Percentiles rank a stretch among this genome's conserved stretches.
Conservation (phyloP, 345 rosid genomes). For the Cardamine resedifolia region DNA sequence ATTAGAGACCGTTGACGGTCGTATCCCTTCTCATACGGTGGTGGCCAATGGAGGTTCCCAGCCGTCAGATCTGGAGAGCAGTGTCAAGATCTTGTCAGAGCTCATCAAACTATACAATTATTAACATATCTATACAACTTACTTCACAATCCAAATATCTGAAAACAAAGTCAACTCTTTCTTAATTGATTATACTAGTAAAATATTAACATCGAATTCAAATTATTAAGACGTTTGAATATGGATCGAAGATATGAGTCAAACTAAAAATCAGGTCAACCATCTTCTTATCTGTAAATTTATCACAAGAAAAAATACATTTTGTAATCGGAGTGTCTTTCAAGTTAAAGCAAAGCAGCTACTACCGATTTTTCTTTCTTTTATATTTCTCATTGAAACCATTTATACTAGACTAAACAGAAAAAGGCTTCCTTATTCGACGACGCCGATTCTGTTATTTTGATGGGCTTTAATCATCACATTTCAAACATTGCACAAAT, state of each 20-base stretch:
- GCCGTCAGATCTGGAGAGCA: background rate
- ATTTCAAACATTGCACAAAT: too few relatives aligned
- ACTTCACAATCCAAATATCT: background rate
- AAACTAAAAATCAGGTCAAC: constrained; percentile 10
- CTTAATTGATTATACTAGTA: background rate
- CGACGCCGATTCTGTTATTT: too few relatives aligned
- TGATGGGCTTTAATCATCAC: too few relatives aligned
- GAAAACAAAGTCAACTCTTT: constrained; percentile 7
- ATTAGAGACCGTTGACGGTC: constrained; percentile 14
- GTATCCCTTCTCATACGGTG: constrained; percentile 19
- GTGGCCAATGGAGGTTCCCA: background rate
- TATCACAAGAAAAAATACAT: background rate
- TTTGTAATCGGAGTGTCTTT: background rate
- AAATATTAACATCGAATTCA: background rate
- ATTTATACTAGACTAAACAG: background rate
- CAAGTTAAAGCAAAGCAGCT: background rate
- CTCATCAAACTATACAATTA: background rate
- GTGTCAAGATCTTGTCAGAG: constrained; percentile 5
- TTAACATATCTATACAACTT: too few relatives aligned
- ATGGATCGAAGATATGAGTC: constrained; percentile 14
- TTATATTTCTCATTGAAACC: background rate
- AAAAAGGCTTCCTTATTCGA: too few relatives aligned
- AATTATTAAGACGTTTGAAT: constrained; percentile 3
- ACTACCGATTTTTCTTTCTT: background rate
- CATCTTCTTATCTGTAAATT: background rate